phyloP scores from a whole-genome alignment of 2,329 filamentous ascomycete genomes.

The Fonsecaea nubica region DNA sequence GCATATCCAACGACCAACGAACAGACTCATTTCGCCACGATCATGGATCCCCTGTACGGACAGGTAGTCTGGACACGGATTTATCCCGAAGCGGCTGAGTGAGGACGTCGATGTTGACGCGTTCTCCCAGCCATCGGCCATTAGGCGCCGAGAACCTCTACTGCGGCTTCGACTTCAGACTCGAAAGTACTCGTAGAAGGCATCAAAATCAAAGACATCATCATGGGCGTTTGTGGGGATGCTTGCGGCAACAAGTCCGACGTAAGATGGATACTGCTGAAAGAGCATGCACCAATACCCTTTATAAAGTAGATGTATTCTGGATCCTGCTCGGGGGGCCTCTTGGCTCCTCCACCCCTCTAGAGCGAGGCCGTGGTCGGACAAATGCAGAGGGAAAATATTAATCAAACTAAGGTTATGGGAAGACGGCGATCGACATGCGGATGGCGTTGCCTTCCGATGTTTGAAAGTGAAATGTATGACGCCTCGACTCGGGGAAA shows the following conservation, averaged over 20 bases:
- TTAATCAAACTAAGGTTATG: not conserved
- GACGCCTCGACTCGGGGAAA: not conserved
- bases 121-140: not conserved
- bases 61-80: constrained; percentile 55
- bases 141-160: too few species aligned
- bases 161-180: not conserved
- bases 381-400: not conserved
- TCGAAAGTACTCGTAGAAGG: not conserved
- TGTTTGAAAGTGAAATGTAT: not conserved
- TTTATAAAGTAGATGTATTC: not conserved
- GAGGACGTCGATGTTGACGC: not conserved
- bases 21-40: constrained; percentile 62
- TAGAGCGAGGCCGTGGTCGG: not conserved
- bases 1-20: constrained; percentile 63
- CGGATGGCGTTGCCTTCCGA: not conserved
- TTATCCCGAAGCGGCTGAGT: constrained; percentile 36
- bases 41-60: constrained; percentile 63
- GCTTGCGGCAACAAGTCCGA: not conserved
- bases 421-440: not conserved
- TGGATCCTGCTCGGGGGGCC: not conserved
- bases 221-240: not conserved
- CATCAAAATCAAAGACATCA: not conserved
- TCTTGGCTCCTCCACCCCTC: not conserved
- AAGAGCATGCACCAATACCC: not conserved
- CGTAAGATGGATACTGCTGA: not conserved